These are phyloP conservation scores for Fraxinus dipetala DNA, from an alignment of 305 asterid species.

Conservation along the genomic window DNA sequence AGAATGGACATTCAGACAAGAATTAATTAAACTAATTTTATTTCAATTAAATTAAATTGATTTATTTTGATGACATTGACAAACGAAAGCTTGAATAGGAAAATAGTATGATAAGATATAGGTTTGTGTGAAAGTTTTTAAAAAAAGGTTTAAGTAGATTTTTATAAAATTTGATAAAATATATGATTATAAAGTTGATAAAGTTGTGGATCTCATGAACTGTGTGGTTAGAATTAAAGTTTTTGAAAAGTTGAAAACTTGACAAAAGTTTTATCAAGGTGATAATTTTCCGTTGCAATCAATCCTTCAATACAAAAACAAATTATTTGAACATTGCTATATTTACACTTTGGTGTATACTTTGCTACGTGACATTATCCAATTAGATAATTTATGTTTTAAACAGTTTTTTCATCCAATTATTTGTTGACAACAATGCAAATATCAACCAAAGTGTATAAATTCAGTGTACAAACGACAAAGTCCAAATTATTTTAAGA, in stretches of 20 bases:
- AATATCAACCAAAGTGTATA: no score
- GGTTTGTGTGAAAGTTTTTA: not conserved
- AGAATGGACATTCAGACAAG: not conserved
- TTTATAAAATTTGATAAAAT: no score
- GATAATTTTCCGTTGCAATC: not conserved
- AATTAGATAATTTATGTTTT: no score
- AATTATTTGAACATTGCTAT: no score
- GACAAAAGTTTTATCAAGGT: not conserved
- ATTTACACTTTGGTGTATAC: no score
- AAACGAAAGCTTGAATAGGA: not conserved
- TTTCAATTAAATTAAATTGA: not conserved
- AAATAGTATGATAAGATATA: not conserved
- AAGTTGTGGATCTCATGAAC: not conserved
- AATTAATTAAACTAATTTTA: not conserved
- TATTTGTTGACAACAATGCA: no score
- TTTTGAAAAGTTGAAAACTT: not conserved
- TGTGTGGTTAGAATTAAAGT: not conserved
- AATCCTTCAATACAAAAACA: no score
- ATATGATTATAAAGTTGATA: no score
- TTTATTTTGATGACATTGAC: not conserved
- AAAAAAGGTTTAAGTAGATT: not conserved
- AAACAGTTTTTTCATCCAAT: no score
- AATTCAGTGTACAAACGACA: no score
- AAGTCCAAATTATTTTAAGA: no score
- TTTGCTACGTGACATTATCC: no score